Evolutionary conservation across 345 rosid genomes (phyloP).

Genomic region (Xanthoceras sorbifolium): DNA sequence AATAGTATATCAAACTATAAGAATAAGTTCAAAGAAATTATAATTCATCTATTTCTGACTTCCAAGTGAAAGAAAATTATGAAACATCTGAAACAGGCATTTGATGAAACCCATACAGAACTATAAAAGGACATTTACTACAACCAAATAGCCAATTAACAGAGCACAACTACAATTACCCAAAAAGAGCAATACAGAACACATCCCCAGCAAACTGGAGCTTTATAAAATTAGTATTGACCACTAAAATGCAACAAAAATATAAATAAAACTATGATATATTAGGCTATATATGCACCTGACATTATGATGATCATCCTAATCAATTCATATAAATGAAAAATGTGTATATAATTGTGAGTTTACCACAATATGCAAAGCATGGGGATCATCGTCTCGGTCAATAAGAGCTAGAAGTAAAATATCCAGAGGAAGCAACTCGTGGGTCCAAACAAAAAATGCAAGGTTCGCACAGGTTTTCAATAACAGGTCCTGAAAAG

Average conservation of each 20-base stretch:
- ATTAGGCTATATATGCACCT: background rate
- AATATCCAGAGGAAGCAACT: constrained; percentile 91
- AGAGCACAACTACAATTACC: background rate
- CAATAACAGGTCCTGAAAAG: constrained; percentile 60
- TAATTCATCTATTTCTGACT: background rate
- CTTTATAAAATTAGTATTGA: background rate
- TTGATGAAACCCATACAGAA: constrained; percentile 5
- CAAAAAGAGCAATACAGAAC: background rate
- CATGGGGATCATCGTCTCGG: constrained; percentile 96
- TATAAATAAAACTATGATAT: background rate
- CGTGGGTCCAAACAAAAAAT: constrained; percentile 85
- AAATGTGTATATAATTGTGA: constrained; percentile 13
- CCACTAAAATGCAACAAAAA: background rate
- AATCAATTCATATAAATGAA: background rate
- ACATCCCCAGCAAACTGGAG: background rate
- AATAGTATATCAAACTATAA: background rate
- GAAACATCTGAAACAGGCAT: background rate
- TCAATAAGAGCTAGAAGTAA: constrained; percentile 90
- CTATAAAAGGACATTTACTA: background rate
- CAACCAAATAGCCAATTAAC: background rate
- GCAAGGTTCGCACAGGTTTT: constrained; percentile 79
- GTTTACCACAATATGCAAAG: constrained; percentile 84
- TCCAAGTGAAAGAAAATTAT: background rate
- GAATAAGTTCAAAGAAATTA: background rate
- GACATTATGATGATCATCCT: constrained; percentile 2